A percentile compares a stretch with the other conserved stretches of the same genome.
These are phyloP conservation scores for Zygosaccharomyces sapae DNA, from an alignment of 1,139 yeast species.

Conservation along the genomic window DNA sequence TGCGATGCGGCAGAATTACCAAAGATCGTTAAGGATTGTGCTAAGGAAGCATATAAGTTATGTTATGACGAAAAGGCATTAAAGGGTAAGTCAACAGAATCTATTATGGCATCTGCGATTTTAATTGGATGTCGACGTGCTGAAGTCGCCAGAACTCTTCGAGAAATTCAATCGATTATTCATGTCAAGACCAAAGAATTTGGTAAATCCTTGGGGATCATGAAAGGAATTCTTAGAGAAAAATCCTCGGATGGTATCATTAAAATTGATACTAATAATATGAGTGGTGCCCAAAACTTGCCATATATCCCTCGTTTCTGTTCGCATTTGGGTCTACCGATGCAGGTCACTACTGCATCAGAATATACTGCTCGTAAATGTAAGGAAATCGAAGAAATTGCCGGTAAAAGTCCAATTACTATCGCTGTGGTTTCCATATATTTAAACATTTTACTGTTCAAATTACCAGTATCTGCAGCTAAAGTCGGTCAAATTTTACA, in stretches of 20 bases:
- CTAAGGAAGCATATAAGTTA: slow-evolving; percentile 90
- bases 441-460: slow-evolving; percentile 83
- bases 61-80: slow-evolving; percentile 85
- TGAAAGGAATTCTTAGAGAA: slow-evolving; percentile 70
- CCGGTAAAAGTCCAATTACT: slow-evolving; percentile 95
- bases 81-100: slow-evolving; percentile 88
- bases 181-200: slow-evolving; percentile 92
- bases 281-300: slow-evolving; percentile 85
- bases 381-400: slow-evolving; percentile 87
- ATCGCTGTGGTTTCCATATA: slow-evolving; percentile 97
- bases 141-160: slow-evolving; percentile 89
- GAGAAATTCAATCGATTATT: slow-evolving; percentile 93
- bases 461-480: slow-evolving; percentile 61
- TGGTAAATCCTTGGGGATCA: slow-evolving; percentile 80
- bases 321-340: slow-evolving; percentile 83
- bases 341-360: slow-evolving; percentile 87
- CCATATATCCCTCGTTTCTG: slow-evolving; percentile 94
- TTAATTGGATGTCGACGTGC: slow-evolving; percentile 94
- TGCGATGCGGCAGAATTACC: slow-evolving; percentile 97
- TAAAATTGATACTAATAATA: slow-evolving; percentile 49
- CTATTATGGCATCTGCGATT: slow-evolving; percentile 95
- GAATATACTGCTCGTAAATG: slow-evolving; percentile 87
- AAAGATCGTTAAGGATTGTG: slow-evolving; percentile 92
- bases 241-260: slow-evolving; percentile 45
- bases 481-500: slow-evolving; percentile 94